Percentiles rank a stretch among this genome's conserved stretches.
Evolutionary conservation across 768 basidiomycete species (phyloP).

Genomic region (Lactarius sanguifluus): DNA sequence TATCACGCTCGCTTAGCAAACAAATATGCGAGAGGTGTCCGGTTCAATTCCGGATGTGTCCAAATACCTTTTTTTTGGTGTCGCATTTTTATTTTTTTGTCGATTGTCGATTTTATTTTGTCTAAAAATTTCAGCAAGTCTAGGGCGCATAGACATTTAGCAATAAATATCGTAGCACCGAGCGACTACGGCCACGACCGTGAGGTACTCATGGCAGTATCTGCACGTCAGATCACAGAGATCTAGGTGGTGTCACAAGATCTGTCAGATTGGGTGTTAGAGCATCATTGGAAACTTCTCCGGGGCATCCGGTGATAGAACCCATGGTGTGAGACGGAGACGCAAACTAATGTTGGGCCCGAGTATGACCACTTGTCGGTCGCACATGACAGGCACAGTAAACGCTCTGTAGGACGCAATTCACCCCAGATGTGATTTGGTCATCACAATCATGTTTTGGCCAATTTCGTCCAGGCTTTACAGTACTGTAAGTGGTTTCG

Average conservation of each 20-base stretch:
- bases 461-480: too few relatives aligned
- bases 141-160: background rate
- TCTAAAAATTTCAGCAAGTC: background rate
- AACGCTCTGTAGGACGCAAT: too few relatives aligned
- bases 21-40: constrained; percentile 22
- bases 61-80: background rate
- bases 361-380: too few relatives aligned
- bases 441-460: background rate
- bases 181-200: background rate
- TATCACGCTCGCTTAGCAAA: constrained; percentile 26
- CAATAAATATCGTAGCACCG: background rate
- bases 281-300: background rate
- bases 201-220: background rate
- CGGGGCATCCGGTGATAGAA: constrained; percentile 2
- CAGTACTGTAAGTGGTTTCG: too few relatives aligned
- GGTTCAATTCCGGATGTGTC: constrained; percentile 27
- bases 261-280: background rate
- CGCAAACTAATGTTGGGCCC: background rate
- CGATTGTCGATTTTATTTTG: too few relatives aligned
- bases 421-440: too few relatives aligned
- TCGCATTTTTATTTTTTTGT: background rate
- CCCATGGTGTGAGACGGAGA: background rate
- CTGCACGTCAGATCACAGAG: background rate
- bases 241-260: background rate
- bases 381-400: background rate